A percentile compares a stretch with the other conserved stretches of the same genome.
These are phyloP conservation scores for Ceratorhiza oryzae-sativae DNA, from an alignment of 1,284 basidiomycete species.

Conservation along the genomic window DNA sequence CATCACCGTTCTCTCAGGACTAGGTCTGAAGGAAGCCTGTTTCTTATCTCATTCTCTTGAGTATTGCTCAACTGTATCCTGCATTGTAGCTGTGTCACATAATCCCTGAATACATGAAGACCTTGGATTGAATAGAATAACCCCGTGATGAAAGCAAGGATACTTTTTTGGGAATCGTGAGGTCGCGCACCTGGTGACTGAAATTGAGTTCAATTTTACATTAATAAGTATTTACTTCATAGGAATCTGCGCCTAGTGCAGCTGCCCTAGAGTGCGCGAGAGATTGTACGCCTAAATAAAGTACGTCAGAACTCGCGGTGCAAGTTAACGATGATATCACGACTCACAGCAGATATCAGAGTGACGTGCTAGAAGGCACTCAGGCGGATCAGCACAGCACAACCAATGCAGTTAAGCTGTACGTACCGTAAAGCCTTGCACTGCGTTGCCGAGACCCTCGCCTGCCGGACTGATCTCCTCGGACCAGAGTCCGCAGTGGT, in stretches of 20 bases:
- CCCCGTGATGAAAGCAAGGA: not conserved
- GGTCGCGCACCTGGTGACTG: not conserved
- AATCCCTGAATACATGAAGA: constrained; percentile 34
- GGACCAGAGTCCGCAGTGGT: constrained; percentile 85
- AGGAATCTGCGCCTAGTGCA: constrained; percentile 1
- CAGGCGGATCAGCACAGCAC: constrained; percentile 25
- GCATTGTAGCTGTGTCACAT: constrained; percentile 21
- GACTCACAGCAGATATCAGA: constrained; percentile 68
- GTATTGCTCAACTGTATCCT: constrained; percentile 27
- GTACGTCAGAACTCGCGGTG: not conserved
- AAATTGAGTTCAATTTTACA: not conserved
- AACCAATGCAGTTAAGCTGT: constrained; percentile 6
- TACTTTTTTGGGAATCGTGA: not conserved
- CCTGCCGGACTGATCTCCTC: constrained; percentile 77
- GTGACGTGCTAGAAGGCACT: constrained; percentile 67
- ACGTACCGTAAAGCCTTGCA: constrained; percentile 85
- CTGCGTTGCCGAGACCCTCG: constrained; percentile 80
- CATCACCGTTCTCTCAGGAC: constrained; percentile 13
- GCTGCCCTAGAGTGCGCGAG: constrained; percentile 62
- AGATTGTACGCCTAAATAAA: constrained; percentile 67
- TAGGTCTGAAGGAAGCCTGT: not conserved
- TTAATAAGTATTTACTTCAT: not conserved
- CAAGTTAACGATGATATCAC: not conserved
- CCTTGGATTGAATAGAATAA: not conserved
- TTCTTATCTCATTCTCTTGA: constrained; percentile 19